Percentiles rank a stretch among this genome's conserved stretches.
These are phyloP conservation scores for Eutrema yunnanense DNA, from an alignment of 345 rosid species.

Conservation along the genomic window DNA sequence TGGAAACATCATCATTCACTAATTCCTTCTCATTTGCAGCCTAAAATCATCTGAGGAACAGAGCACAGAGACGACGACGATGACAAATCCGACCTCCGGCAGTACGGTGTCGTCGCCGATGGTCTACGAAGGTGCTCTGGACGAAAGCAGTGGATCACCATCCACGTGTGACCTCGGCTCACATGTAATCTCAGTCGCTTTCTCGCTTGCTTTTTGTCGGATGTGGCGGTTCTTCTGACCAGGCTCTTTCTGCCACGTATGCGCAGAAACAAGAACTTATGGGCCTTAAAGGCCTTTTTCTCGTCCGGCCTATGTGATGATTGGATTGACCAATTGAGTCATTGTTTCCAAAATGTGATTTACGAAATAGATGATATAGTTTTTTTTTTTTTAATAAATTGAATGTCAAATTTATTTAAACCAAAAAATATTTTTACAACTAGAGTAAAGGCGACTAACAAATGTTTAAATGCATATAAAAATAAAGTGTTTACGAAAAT, in stretches of 20 bases:
- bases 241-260: background rate
- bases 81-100: background rate
- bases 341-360: background rate
- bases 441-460: too few species aligned
- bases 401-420: too few species aligned
- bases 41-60: conserved; percentile 49
- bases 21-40: conserved; percentile 33
- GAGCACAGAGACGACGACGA: background rate
- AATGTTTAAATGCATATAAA: background rate
- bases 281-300: background rate
- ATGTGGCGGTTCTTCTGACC: conserved; percentile 29
- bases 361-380: background rate
- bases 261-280: background rate
- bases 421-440: too few species aligned
- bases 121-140: conserved; percentile 58
- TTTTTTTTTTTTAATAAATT: too few species aligned
- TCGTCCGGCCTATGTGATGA: background rate
- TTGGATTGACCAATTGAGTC: background rate
- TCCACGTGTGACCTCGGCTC: conserved; percentile 8
- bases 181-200: background rate
- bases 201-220: conserved; percentile 32
- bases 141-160: conserved; percentile 36
- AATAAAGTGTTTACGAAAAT: too few species aligned
- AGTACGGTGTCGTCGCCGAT: conserved; percentile 26
- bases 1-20: background rate